Conservation (phyloP, 768 basidiomycete genomes). For the Boletus insuetus region DNA sequence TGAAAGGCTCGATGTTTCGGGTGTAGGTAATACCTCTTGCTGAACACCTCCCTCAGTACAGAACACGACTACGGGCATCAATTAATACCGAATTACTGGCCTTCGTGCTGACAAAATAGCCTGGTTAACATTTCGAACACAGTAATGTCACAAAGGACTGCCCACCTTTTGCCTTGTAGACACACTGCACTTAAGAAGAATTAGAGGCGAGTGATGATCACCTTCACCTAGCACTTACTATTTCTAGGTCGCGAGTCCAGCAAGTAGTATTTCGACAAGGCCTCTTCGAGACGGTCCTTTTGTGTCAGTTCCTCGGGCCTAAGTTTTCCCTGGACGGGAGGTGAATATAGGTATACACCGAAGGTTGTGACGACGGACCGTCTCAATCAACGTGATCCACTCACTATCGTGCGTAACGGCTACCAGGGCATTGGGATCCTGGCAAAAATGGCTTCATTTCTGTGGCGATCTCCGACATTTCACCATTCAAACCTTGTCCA, state of each 20-base stretch:
- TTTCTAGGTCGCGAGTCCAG: not conserved
- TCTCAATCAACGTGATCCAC: constrained; percentile 4
- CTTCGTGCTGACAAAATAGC: not conserved
- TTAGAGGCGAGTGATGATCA: not conserved
- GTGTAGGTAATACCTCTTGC: not conserved
- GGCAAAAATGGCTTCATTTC: not conserved
- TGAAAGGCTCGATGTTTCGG: not conserved
- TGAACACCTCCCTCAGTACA: too few species aligned
- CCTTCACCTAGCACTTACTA: not conserved
- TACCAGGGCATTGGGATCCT: not conserved
- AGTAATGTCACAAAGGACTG: too few species aligned
- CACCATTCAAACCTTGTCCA: not conserved
- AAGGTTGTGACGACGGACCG: not conserved
- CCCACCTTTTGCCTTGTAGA: not conserved
- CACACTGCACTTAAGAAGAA: not conserved
- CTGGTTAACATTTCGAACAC: not conserved
- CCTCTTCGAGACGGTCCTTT: not conserved
- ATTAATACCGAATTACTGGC: not conserved
- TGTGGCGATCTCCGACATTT: not conserved
- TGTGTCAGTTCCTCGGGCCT: not conserved
- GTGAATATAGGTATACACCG: not conserved
- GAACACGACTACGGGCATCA: not conserved
- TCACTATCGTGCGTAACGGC: constrained; percentile 9
- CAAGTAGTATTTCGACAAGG: not conserved
- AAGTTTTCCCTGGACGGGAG: not conserved